Evolutionary conservation across 169 alveolate species (phyloP).

Genomic region (Plasmodium adleri): DNA sequence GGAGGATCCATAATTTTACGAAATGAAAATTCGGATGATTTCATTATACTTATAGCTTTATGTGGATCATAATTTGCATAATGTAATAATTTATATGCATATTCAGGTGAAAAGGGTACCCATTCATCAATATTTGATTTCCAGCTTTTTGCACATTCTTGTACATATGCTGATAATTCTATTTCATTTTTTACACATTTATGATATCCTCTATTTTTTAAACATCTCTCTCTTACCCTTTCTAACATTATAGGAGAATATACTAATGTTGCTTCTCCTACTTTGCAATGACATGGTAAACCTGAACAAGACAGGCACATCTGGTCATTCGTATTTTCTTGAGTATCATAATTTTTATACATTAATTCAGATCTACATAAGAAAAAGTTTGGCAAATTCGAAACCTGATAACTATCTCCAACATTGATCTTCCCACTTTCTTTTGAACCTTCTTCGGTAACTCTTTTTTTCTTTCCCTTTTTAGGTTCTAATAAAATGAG

Average conservation of each 20-base stretch:
- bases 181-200: slow-evolving; percentile 71
- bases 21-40: slow-evolving; percentile 52
- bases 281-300: slow-evolving; percentile 56
- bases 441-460: slow-evolving; percentile 86
- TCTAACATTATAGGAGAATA: slow-evolving; percentile 71
- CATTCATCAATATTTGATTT: slow-evolving; percentile 88
- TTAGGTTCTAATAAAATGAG: slow-evolving; percentile 15
- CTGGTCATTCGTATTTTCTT: slow-evolving; percentile 39
- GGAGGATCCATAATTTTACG: slow-evolving; percentile 90
- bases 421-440: slow-evolving; percentile 85
- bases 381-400: slow-evolving; percentile 88
- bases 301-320: slow-evolving; percentile 63
- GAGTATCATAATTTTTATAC: slow-evolving; percentile 67
- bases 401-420: slow-evolving; percentile 89
- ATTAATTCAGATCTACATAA: slow-evolving; percentile 68
- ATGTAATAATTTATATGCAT: slow-evolving; percentile 90
- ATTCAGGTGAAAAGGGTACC: slow-evolving; percentile 93
- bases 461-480: slow-evolving; percentile 83
- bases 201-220: slow-evolving; percentile 69
- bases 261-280: slow-evolving; percentile 70
- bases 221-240: slow-evolving; percentile 56
- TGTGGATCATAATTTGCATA: slow-evolving; percentile 91
- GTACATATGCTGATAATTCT: slow-evolving; percentile 87
- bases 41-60: slow-evolving; percentile 87
- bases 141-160: slow-evolving; percentile 90